phyloP scores from a whole-genome alignment of 108 stramenopile species.

The Hondaea fermentalgiana region DNA sequence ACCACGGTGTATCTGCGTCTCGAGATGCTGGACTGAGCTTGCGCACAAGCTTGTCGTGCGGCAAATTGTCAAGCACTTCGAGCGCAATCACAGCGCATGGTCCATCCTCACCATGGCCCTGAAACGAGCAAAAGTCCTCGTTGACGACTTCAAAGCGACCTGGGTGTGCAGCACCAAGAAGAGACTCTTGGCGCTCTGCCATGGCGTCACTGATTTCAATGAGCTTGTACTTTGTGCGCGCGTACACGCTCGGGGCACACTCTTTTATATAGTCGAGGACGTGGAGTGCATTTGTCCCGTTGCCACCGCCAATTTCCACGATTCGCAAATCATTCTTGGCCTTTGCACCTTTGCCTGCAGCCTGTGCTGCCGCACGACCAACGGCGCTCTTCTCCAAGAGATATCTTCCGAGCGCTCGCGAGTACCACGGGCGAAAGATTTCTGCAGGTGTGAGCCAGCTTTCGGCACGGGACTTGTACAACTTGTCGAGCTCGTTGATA shows the following conservation, averaged over 20 bases:
- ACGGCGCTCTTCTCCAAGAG: neutral
- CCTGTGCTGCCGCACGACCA: neutral
- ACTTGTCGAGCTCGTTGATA: neutral
- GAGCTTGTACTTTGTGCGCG: neutral
- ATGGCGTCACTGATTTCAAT: neutral
- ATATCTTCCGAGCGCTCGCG: neutral
- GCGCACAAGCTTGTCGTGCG: constrained; percentile 19
- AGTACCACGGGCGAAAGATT: constrained; percentile 14
- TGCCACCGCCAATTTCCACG: constrained; percentile 10
- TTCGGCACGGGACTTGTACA: neutral
- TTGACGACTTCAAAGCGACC: neutral
- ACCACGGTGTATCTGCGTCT: neutral
- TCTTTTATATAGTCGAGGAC: neutral
- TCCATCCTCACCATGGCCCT: neutral
- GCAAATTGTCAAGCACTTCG: constrained; percentile 19
- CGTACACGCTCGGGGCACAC: neutral
- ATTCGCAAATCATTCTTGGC: no score
- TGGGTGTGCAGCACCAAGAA: neutral
- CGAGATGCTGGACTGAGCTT: neutral
- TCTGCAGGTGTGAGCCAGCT: constrained; percentile 8
- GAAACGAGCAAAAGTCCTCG: neutral
- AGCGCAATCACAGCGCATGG: neutral
- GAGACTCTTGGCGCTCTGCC: neutral
- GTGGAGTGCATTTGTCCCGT: neutral
- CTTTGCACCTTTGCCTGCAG: no score